Base-by-base conservation (phyloP, 768 basidiomycete genomes). In the Kwoniella sp. region DNA sequence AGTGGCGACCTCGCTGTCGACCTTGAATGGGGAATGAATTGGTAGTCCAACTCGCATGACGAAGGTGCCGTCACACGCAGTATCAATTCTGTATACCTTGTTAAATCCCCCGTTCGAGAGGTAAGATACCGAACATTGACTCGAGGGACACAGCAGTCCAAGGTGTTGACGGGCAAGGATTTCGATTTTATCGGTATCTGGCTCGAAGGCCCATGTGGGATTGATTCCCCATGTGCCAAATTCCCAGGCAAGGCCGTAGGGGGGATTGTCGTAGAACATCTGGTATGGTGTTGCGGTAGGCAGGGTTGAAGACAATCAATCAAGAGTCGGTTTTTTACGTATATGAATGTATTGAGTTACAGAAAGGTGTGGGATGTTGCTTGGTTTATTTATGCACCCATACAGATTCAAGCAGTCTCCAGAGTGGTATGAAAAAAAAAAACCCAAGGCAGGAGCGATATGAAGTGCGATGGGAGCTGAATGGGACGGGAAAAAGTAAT, bases 1-100 rank as follows among this genome's bases (percentile, higher is more conserved):
- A 12, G 51, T 53, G 7, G 51, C 51, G 25, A 53, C 51, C 25
- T 53, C 51, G 51, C 51, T 53, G 11, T 30, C 25, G 25, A 53
- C 29, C 51, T 53, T 53, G 25, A 17, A 30, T 8, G 51, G 51
- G 2, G 20, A 12, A 25, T 25, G 15, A 20, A 53, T 2, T 2
- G 51, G 51, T 8, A 53, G 51, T 13, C 25, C 51, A 20, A 53
- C 51, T 25, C 51, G 8, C 23, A 53, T 26, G 9, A 53, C 51
- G 25, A 5, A 30, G 17, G 29, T 4, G 7, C 51, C 51, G 2
- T 12, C 20, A 12, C 3, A 45, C 41, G 15, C 9, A 45, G 34
- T 34, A 13, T 45, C 41, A 20, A 45, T 17, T 17, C 15, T 45
- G 41, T 9, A 45, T 3, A 45, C 41, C 20, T 20, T 45, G 41